Evolutionary conservation across 306 rosid genomes (phyloP), one percentile per base, ranked within the genome.

Genomic region (Senna tora): DNA sequence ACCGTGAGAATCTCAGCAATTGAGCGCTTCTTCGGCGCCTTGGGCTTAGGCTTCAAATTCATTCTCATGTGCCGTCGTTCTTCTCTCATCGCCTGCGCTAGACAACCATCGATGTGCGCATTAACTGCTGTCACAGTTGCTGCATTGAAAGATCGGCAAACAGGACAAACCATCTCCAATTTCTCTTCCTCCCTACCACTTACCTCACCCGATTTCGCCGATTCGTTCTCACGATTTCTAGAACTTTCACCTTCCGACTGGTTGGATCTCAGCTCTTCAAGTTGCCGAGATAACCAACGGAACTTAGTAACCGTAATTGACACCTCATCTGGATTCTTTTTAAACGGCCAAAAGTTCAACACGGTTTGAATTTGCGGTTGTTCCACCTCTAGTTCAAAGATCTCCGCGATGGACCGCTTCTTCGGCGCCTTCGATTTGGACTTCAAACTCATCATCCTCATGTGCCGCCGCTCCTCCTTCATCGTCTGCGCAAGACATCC

Each of bases 371-470:
- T 64, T 61, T n/a, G 69, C 12, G 51, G 74, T n/a, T 70, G 43
- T 22, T 46, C 54, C 10, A 51, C 64, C 45, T 78, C 45, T 0
- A 58, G 69, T 60, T 75, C 92, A 55, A 91, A 93, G 67, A 93
- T 93, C 81, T 94, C 98, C 0, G 96, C 88, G 8, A 94, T 91
- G 0, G 98, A 94, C 33, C 96, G 86, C 82, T 93, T 91, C 86
- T 93, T 90, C 1, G 90, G 92, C 0, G 80, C 46, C 72, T 83
- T 90, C 0, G 84, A 81, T 68, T 89, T 92, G 0, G 79, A 19
- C 63, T 91, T 90, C 45, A 69, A 36, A 28, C 32, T 65, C 34
- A 28, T 74, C 49, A 61, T 67, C 84, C 67, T 79, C 69, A 74
- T 74, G 43, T 74, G 82, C 46, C 85, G 73, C 22, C 86, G 75